phyloP scores from a whole-genome alignment of 495 filamentous ascomycete species.

The Penicillium goetzii region DNA sequence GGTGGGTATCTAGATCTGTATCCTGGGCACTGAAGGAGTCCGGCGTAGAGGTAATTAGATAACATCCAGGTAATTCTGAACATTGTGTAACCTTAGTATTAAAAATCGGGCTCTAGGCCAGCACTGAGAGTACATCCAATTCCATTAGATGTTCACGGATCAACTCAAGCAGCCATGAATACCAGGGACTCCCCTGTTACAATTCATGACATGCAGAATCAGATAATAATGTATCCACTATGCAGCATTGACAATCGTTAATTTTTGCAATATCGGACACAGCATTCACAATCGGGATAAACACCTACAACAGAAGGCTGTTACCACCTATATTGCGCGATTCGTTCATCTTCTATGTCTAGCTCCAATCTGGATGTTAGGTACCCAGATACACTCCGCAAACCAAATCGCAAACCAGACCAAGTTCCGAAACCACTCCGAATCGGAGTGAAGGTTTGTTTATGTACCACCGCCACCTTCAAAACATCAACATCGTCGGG shows the following conservation, averaged over 20 bases:
- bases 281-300: neutral
- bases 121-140: too few species aligned
- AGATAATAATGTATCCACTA: neutral
- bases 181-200: neutral
- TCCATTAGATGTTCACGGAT: too few species aligned
- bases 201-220: neutral
- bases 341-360: too few species aligned
- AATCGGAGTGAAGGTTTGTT: constrained; percentile 7
- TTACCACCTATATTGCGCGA: too few species aligned
- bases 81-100: too few species aligned
- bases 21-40: neutral
- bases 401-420: constrained; percentile 12
- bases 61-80: neutral
- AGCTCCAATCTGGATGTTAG: too few species aligned
- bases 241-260: neutral
- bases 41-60: neutral
- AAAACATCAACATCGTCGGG: constrained; percentile 17
- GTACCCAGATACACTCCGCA: constrained; percentile 8
- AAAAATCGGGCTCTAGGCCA: too few species aligned
- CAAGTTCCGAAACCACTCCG: constrained; percentile 20
- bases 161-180: neutral
- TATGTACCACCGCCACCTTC: neutral
- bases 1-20: neutral
- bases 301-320: too few species aligned
- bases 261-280: neutral